Evolutionary conservation across 768 basidiomycete species (phyloP), one percentile per base, ranked within the genome.

Genomic region (Myochromella boudieri): DNA sequence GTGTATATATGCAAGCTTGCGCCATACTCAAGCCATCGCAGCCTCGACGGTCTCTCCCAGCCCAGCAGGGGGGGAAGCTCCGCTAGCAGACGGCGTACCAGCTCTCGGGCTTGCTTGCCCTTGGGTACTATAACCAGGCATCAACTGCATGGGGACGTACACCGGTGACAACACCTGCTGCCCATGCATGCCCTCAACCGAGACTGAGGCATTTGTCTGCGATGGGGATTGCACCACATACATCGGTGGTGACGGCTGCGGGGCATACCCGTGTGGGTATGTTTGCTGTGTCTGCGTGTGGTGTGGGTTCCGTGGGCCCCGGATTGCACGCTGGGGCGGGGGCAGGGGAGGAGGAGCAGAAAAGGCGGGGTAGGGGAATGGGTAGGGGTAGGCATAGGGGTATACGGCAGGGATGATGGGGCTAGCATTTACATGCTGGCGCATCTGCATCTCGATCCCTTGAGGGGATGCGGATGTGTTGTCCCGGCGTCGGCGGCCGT

Each of bases 321-420:
- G 56, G n/a, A 52, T 55, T 0, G 57, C 54, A 18, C 18, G 52
- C 15, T 41, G 51, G 33, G 52, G 49, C 9, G 39, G 51, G 8
- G 44, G 46, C 27, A 43, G 24, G 17, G 44, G 42, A n/a, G n/a
- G n/a, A n/a, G n/a, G n/a, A n/a, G n/a, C n/a, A n/a, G n/a, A n/a
- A 26, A 49, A 56, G 9, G 60, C 44, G 14, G 60, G 59, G 34
- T 62, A 68, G 7, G 56, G 45, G 25, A 61, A 57, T 11, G 61
- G 61, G 36, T 59, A 56, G 6, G 64, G 60, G 46, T 65, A 68
- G 0, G 65, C 58, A 44, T 61, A 68, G 1, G 69, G 66, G 48
- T 68, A 71, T 1, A 66, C 58, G 8, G 62, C 51, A 1, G 66
- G 56, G 0, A 67, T 56, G 27, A 66, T 55, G 3, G 64, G 54